These are phyloP conservation scores for Metarhizium robertsii DNA, from an alignment of 2,329 filamentous ascomycete genomes.

Conservation along the genomic window DNA sequence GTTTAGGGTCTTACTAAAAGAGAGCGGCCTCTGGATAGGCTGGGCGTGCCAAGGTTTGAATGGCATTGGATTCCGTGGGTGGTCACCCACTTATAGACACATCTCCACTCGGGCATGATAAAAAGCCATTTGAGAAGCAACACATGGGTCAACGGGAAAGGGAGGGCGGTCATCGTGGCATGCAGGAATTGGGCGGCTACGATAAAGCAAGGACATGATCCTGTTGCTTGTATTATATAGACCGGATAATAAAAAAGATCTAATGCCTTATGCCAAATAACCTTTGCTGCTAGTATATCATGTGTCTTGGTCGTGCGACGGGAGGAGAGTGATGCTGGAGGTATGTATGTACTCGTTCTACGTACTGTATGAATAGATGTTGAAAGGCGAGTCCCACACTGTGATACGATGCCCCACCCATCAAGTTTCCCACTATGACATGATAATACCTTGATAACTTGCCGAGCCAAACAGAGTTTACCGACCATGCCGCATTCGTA, in stretches of 20 bases:
- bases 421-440: background rate
- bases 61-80: constrained; percentile 12
- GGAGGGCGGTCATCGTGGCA: constrained; percentile 5
- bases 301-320: background rate
- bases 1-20: constrained; percentile 15
- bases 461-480: background rate
- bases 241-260: constrained; percentile 3
- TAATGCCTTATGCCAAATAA: background rate
- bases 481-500: constrained; percentile 4
- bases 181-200: constrained; percentile 10
- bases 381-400: background rate
- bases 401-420: background rate
- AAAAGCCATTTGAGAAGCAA: constrained; percentile 19
- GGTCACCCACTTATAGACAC: constrained; percentile 29
- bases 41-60: constrained; percentile 2
- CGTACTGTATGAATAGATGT: background rate
- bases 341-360: background rate
- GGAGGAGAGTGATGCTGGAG: background rate
- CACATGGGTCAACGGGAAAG: constrained; percentile 13
- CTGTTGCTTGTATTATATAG: constrained; percentile 21
- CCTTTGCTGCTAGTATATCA: background rate
- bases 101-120: constrained; percentile 39
- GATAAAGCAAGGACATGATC: constrained; percentile 14
- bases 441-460: background rate
- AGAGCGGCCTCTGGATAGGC: constrained; percentile 9